A percentile compares a stretch with the other conserved stretches of the same genome.
phyloP scores from a whole-genome alignment of 2,329 filamentous ascomycete genomes.

The Sporothrix curviconia region DNA sequence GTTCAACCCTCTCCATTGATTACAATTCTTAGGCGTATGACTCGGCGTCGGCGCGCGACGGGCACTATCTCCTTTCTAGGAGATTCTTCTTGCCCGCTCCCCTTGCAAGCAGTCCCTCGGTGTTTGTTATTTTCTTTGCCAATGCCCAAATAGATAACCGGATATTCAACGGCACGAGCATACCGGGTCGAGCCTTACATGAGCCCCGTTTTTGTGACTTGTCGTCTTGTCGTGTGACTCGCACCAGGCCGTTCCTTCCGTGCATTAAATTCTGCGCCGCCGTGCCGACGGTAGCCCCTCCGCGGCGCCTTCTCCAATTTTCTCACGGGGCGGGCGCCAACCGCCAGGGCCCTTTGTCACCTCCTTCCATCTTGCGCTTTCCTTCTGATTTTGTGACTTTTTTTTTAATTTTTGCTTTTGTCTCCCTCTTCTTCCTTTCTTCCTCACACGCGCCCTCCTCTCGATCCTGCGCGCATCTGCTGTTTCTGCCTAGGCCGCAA shows the following conservation, averaged over 20 bases:
- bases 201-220: too few relatives aligned
- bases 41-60: neutral
- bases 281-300: conserved; percentile 10
- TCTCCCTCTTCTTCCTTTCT: neutral
- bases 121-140: neutral
- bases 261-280: neutral
- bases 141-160: neutral
- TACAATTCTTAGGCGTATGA: conserved; percentile 3
- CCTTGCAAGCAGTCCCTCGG: too few relatives aligned
- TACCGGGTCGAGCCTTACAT: too few relatives aligned
- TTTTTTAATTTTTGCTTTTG: neutral
- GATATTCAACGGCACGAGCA: too few relatives aligned
- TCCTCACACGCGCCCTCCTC: neutral
- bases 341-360: too few relatives aligned
- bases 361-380: too few relatives aligned
- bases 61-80: conserved; percentile 8
- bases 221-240: conserved; percentile 5
- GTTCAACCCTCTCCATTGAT: neutral
- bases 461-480: neutral
- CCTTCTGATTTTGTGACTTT: neutral
- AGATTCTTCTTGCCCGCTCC: conserved; percentile 3
- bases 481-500: neutral
- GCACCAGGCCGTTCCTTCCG: neutral
- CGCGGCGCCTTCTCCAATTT: neutral
- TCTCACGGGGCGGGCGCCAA: conserved; percentile 1